Base-by-base conservation (phyloP, 257 asterid species). In the Petunia axillaris region DNA sequence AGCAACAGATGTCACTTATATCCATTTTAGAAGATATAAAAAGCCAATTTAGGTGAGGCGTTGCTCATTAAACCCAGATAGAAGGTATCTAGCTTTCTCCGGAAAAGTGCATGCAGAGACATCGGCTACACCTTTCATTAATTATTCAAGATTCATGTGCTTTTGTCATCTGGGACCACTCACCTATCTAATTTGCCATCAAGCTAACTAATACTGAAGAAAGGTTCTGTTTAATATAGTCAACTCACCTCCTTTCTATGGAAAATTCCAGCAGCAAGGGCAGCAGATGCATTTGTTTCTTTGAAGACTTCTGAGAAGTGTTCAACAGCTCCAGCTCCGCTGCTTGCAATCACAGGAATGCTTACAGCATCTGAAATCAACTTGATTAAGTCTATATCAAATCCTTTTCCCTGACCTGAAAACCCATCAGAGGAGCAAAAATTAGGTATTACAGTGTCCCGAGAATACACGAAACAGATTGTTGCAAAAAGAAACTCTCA, bases 241-340 rank as follows among this genome's bases (percentile, higher is more conserved):
- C 77, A 81, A 4, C 6, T 37, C 87, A 95, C 99, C 99, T 93
- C 97, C 83, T 92, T 95, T 37, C 99, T 86, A 25, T 95, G 98
- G 88, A 95, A 95, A 82, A 95, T 93, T 81, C 99, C 98, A 73
- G 98, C 99, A 87, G 98, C 99, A 84, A 95, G 97, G 84, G 98
- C 98, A 82, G 99, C 98, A 79, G 99, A 95, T 25, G 98, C 99
- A 83, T 90, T 93, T 83, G 99, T 95, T 85, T 90, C 80, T 8
- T 80, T 82, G 90, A 95, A 93, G 83, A 95, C 96, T 84, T 95
- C 96, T 1, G 98, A 89, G 77, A 95, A 93, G 86, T 95, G 99
- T 74, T 90, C 92, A n/a, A 77, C 92, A 7, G 88, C 60, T 59
- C 99, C 99, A 77, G 98, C 98, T 67, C 99, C 99, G 84, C 99